phyloP scores from a whole-genome alignment of 2,329 filamentous ascomycete genomes.

The Sporothrix schenckii region DNA sequence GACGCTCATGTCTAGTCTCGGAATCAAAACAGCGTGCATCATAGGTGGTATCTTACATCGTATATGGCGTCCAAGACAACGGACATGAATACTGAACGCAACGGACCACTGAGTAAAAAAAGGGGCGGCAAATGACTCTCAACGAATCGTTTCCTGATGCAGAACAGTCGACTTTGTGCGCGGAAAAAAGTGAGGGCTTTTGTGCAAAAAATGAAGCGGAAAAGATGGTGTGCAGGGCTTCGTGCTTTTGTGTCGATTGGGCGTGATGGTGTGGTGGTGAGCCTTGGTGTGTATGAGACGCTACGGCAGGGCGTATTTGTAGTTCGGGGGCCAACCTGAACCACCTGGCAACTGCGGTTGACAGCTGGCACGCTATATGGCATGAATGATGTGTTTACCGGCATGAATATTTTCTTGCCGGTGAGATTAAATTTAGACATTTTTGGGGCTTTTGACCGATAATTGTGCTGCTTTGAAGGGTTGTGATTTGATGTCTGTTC shows the following conservation, averaged over 20 bases:
- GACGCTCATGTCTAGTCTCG: background rate
- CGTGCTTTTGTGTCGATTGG: background rate
- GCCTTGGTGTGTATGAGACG: conserved; percentile 14
- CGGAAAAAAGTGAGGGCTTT: background rate
- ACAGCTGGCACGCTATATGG: conserved; percentile 2
- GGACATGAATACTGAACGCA: background rate
- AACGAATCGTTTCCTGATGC: background rate
- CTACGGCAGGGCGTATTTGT: background rate
- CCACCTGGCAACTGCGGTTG: background rate
- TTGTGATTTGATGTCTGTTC: background rate
- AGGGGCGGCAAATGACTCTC: background rate
- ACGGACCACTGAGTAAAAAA: background rate
- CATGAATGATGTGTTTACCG: conserved; percentile 17
- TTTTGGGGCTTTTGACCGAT: background rate
- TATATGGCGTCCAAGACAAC: background rate
- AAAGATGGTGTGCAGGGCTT: conserved; percentile 13
- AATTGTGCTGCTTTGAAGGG: background rate
- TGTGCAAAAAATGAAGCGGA: background rate
- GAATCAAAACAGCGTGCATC: conserved; percentile 6
- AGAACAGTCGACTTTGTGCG: background rate
- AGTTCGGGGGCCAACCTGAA: background rate
- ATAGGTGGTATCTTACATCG: background rate
- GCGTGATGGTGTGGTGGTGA: conserved; percentile 7
- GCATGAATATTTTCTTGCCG: background rate
- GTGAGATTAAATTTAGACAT: background rate